Percentiles rank a stretch among this genome's conserved stretches.
These are phyloP conservation scores for Neonothopanus nambi DNA, from an alignment of 1,284 basidiomycete genomes.

Conservation along the genomic window DNA sequence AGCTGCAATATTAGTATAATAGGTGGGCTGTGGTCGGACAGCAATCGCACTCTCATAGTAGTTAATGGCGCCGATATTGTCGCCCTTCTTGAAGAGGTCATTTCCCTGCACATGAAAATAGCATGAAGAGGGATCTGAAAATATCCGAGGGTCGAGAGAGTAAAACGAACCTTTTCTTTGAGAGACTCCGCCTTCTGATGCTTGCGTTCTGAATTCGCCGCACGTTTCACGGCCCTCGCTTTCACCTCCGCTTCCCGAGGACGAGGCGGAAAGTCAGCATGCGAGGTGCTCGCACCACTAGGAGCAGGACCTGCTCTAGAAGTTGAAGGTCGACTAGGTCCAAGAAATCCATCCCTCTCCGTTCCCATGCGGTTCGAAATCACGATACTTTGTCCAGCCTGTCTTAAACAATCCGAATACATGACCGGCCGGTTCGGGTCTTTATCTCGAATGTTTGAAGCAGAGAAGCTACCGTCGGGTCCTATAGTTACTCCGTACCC, in stretches of 20 bases:
- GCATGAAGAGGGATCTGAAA: conserved; percentile 1
- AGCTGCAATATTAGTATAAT: conserved; percentile 33
- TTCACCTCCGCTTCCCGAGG: conserved; percentile 8
- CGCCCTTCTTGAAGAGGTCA: conserved; percentile 28
- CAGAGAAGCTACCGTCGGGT: background rate
- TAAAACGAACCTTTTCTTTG: conserved; percentile 2
- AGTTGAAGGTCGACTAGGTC: background rate
- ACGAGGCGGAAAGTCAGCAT: background rate
- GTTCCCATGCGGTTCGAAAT: background rate
- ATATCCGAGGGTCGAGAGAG: background rate
- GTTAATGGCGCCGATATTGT: conserved; percentile 27
- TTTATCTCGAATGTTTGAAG: background rate
- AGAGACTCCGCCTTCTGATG: background rate
- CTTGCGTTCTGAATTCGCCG: background rate
- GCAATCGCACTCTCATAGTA: conserved; percentile 24
- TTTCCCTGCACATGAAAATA: conserved; percentile 30
- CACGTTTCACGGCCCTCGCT: conserved; percentile 5
- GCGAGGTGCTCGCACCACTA: background rate
- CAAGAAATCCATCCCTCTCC: background rate
- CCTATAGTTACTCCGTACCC: background rate
- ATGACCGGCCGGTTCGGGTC: background rate
- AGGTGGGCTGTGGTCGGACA: conserved; percentile 26
- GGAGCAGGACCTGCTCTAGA: background rate
- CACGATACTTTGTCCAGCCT: background rate
- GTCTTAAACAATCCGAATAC: background rate